phyloP scores from a whole-genome alignment of 2,329 filamentous ascomycete genomes.

The Neonectria ditissima region DNA sequence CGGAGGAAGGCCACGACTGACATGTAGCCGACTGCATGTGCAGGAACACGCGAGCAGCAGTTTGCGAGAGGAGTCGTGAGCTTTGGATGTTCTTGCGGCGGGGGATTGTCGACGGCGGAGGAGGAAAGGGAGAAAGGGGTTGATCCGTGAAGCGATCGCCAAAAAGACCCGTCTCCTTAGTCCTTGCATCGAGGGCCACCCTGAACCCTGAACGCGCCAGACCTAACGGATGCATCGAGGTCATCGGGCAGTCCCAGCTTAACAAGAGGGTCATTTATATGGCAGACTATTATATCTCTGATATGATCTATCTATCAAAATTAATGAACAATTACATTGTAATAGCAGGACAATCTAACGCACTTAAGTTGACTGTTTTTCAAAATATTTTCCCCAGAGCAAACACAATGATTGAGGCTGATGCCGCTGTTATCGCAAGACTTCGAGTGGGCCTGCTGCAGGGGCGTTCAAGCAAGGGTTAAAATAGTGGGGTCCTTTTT shows the following conservation, averaged over 20 bases:
- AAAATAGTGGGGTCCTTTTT: neutral
- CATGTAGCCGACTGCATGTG: conserved; percentile 61
- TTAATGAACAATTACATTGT: no score
- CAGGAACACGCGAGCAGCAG: conserved; percentile 31
- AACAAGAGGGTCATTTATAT: neutral
- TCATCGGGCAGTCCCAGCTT: neutral
- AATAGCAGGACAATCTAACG: no score
- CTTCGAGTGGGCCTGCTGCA: neutral
- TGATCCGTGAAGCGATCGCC: conserved; percentile 20
- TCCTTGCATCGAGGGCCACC: neutral
- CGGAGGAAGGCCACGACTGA: conserved; percentile 65
- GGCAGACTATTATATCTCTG: no score
- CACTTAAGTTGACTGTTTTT: no score
- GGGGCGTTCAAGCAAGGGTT: neutral
- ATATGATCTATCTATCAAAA: no score
- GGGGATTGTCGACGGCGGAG: conserved; percentile 22
- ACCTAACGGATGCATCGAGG: conserved; percentile 7
- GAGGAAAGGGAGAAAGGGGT: conserved; percentile 25
- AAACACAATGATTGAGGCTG: neutral
- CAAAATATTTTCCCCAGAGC: no score
- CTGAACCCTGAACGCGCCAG: conserved; percentile 4
- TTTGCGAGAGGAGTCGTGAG: conserved; percentile 19
- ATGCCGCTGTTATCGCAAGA: neutral
- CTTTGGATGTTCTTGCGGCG: neutral
- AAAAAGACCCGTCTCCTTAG: conserved; percentile 15